These are phyloP conservation scores for Teratosphaeria epicoccoides DNA, from an alignment of 2,329 filamentous ascomycete species.

Conservation along the genomic window DNA sequence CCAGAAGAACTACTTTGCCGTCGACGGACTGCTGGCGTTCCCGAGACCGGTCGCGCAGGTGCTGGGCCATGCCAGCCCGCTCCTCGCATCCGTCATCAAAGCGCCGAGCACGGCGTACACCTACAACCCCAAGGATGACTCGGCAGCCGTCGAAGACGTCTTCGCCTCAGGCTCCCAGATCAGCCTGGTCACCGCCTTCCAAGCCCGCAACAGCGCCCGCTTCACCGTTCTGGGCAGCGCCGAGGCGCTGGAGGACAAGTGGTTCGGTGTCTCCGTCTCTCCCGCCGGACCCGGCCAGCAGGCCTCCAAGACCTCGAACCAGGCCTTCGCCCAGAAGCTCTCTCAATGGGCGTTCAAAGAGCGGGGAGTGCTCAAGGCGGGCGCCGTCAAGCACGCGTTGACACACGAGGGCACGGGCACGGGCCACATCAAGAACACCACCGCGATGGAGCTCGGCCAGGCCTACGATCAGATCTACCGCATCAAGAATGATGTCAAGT, in stretches of 20 bases:
- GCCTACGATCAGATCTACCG: slow-evolving; percentile 58
- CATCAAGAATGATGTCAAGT: slow-evolving; percentile 89
- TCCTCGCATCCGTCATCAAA: slow-evolving; percentile 71
- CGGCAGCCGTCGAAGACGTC: slow-evolving; percentile 58
- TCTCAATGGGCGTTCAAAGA: slow-evolving; percentile 97
- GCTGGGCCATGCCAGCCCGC: slow-evolving; percentile 62
- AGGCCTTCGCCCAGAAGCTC: slow-evolving; percentile 72
- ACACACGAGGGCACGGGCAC: slow-evolving; percentile 36
- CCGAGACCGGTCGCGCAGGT: slow-evolving; percentile 71
- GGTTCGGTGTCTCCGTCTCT: slow-evolving; percentile 74
- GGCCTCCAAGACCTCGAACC: slow-evolving; percentile 59
- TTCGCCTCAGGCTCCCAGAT: slow-evolving; percentile 80
- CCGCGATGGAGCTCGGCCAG: slow-evolving; percentile 52
- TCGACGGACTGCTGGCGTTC: slow-evolving; percentile 63
- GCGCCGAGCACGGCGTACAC: slow-evolving; percentile 80
- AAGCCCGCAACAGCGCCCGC: slow-evolving; percentile 87
- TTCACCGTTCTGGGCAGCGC: slow-evolving; percentile 75
- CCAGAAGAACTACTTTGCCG: slow-evolving; percentile 69
- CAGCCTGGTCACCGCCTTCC: slow-evolving; percentile 70
- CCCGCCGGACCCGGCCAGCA: slow-evolving; percentile 38
- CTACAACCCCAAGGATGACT: slow-evolving; percentile 86
- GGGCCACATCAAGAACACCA: slow-evolving; percentile 28
- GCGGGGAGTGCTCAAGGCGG: slow-evolving; percentile 76
- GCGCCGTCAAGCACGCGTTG: slow-evolving; percentile 67
- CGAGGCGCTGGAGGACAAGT: slow-evolving; percentile 78